Evolutionary conservation across 768 basidiomycete species (phyloP).

Genomic region (Tricholoma matsutake): DNA sequence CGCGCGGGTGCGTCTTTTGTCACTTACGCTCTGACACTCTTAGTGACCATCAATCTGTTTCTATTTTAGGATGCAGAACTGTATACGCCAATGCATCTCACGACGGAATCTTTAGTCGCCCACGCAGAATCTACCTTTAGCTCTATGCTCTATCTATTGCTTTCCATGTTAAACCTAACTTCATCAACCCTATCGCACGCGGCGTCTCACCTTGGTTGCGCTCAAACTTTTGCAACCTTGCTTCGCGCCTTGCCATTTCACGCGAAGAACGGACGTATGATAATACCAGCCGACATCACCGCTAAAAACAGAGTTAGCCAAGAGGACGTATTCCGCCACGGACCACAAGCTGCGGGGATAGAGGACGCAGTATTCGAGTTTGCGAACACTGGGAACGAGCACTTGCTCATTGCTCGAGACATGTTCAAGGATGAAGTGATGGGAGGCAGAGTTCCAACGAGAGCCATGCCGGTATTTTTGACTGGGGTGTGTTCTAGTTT

Average conservation of each 20-base stretch:
- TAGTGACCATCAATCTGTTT: constrained; percentile 11
- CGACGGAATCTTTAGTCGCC: constrained; percentile 60
- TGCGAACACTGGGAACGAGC: constrained; percentile 77
- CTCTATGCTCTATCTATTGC: constrained; percentile 71
- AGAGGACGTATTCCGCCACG: constrained; percentile 71
- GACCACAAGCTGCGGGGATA: constrained; percentile 53
- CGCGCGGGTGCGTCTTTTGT: constrained; percentile 59
- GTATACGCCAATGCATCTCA: constrained; percentile 59
- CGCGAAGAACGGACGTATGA: constrained; percentile 63
- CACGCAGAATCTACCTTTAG: constrained; percentile 82
- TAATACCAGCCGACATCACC: constrained; percentile 80
- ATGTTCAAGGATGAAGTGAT: constrained; percentile 54
- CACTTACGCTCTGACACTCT: background rate
- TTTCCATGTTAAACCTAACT: constrained; percentile 58
- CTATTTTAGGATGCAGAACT: constrained; percentile 59
- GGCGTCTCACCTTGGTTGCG: constrained; percentile 76
- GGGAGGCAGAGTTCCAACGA: constrained; percentile 49
- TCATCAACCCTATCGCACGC: constrained; percentile 66
- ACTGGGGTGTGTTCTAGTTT: constrained; percentile 53
- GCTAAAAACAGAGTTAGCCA: constrained; percentile 75
- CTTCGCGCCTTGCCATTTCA: constrained; percentile 79
- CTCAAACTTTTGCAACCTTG: constrained; percentile 68
- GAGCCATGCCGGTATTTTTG: constrained; percentile 70
- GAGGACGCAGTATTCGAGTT: constrained; percentile 82
- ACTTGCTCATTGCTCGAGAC: constrained; percentile 69